Base-by-base conservation (phyloP, 257 asterid species). In the Solanum rostratum region DNA sequence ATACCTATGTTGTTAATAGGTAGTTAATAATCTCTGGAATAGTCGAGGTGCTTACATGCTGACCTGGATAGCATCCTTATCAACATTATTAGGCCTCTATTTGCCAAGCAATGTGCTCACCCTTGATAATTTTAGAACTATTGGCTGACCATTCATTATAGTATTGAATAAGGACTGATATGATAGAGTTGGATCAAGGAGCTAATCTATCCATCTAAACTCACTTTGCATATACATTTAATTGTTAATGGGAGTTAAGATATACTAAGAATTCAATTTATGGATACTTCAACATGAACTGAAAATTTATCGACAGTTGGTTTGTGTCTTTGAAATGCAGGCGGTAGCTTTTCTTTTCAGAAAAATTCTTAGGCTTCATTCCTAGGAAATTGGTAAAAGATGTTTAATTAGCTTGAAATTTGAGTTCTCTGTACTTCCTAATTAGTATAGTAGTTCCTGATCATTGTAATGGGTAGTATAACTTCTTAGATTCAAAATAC, bases 11-110 rank as follows among this genome's bases (percentile, higher is more conserved):
- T 59, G 1, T 2, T 59, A 59, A n/a, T 14, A 59, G 66, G 0
- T 59, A n/a, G 16, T 59, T n/a, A 11, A 13, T 0, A 59, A n/a
- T 59, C 66, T 59, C 29, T n/a, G 14, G n/a, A 27, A 63, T 27
- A 63, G 20, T 63, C 11, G 0, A 63, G 9, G 41, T 63, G 10
- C 7, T 5, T 5, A 27, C 71, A 13, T 27, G n/a, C 5, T 27
- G 20, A 27, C 41, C 0, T 0, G 6, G 8, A 65, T 15, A 29
- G n/a, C n/a, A 0, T 15, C 0, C 3, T 59, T n/a, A 1, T 59
- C n/a, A n/a, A 59, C 3, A 59, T 0, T 10, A n/a, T 0, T 59
- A 59, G 65, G 65, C 0, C 65, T n/a, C 65, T 3, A 59, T n/a
- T 57, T n/a, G 1, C 15, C 29, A 59, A 27, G 29, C 43, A 70